Conservation (phyloP, 768 basidiomycete species). For the Lactarius indigo region DNA sequence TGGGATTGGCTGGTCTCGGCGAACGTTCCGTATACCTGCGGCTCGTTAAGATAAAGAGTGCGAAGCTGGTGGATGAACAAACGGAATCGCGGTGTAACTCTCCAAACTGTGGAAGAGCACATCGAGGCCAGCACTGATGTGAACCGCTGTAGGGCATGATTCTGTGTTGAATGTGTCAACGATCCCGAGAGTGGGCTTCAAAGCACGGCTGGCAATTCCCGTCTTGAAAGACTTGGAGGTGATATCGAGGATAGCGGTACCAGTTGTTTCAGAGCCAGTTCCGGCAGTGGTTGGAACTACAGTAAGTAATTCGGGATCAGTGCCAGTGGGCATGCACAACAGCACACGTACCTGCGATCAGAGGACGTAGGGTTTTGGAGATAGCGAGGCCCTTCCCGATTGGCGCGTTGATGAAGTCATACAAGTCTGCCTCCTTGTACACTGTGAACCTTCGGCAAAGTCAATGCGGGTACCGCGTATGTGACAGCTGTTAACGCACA, state of each 20-base stretch:
- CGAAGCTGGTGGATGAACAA: conserved; percentile 29
- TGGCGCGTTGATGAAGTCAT: conserved; percentile 97
- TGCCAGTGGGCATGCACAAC: background rate
- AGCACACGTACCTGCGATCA: conserved; percentile 64
- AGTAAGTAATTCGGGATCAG: background rate
- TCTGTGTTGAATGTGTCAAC: conserved; percentile 89
- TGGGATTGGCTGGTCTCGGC: conserved; percentile 87
- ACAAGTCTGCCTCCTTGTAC: conserved; percentile 87
- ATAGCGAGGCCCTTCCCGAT: conserved; percentile 91
- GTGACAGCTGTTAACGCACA: conserved; percentile 42
- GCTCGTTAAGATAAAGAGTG: conserved; percentile 8
- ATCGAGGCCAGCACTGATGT: conserved; percentile 93
- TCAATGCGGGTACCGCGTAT: background rate
- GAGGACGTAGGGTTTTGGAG: conserved; percentile 63
- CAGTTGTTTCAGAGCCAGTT: conserved; percentile 93
- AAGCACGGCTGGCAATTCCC: conserved; percentile 87
- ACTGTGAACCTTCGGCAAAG: conserved; percentile 63
- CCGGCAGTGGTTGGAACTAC: conserved; percentile 73
- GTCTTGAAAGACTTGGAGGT: conserved; percentile 94
- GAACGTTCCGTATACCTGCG: conserved; percentile 82
- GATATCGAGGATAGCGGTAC: conserved; percentile 90
- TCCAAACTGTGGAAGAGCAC: conserved; percentile 96
- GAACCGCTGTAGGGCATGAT: conserved; percentile 85
- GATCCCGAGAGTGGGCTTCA: conserved; percentile 83
- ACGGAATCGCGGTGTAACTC: conserved; percentile 93